Evolutionary conservation across 345 rosid species (phyloP).

Genomic region (Camelina laxa): DNA sequence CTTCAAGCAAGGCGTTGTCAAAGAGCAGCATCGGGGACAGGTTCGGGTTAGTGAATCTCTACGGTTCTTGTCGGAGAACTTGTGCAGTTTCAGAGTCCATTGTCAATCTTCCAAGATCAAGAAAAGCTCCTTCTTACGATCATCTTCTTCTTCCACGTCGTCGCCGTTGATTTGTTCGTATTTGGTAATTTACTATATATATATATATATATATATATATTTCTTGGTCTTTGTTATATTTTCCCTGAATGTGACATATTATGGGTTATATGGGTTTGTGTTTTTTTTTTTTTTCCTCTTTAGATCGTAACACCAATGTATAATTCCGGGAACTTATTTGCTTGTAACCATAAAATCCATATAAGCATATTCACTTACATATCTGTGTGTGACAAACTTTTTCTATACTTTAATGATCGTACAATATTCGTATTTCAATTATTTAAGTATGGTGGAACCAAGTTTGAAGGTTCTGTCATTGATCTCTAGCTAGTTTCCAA

Average conservation of each 20-base stretch:
- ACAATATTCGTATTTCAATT: slow-evolving; percentile 11
- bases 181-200: not conserved
- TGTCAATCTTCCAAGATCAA: slow-evolving; percentile 63
- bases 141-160: slow-evolving; percentile 38
- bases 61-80: slow-evolving; percentile 69
- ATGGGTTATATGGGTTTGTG: slow-evolving; percentile 22
- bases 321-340: not conserved
- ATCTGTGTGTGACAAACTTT: not conserved
- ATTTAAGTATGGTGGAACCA: slow-evolving; percentile 36
- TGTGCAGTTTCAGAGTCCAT: slow-evolving; percentile 76
- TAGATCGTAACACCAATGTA: slow-evolving; percentile 23
- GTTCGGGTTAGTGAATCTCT: slow-evolving; percentile 67
- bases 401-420: not conserved
- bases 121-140: slow-evolving; percentile 35
- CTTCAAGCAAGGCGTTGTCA: slow-evolving; percentile 28
- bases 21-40: slow-evolving; percentile 50
- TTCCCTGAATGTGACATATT: slow-evolving; percentile 35
- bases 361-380: not conserved
- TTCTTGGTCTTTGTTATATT: slow-evolving; percentile 12
- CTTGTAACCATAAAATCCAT: slow-evolving; percentile 21
- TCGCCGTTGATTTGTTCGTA: slow-evolving; percentile 29
- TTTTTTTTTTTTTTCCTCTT: not conserved
- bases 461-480: slow-evolving; percentile 30
- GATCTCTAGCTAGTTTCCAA: slow-evolving; percentile 40
- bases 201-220: not conserved